Conservation (phyloP, 805 yeast genomes). For the Wickerhamiella dianesei region DNA sequence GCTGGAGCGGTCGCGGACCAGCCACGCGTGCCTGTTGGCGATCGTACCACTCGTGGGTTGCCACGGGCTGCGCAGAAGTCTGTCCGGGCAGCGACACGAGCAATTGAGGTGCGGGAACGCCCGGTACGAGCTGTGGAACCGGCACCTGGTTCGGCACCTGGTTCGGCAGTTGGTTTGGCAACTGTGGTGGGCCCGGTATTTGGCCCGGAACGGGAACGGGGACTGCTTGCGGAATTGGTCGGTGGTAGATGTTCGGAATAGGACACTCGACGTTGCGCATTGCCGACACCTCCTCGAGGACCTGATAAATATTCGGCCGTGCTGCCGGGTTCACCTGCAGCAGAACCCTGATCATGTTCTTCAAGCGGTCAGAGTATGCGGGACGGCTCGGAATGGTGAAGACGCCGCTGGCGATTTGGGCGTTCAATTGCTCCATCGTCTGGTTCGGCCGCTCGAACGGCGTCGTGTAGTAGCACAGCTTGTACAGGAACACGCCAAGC, state of each 20-base stretch:
- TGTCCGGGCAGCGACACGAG: neutral
- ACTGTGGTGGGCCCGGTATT: neutral
- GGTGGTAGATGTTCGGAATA: slow-evolving; percentile 23
- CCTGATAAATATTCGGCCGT: slow-evolving; percentile 82
- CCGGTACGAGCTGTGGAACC: too few relatives aligned
- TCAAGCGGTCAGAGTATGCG: slow-evolving; percentile 53
- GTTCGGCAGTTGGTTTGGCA: too few relatives aligned
- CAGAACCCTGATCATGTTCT: slow-evolving; percentile 63
- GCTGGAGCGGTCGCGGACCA: neutral
- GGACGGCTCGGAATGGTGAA: slow-evolving; percentile 66
- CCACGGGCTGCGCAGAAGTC: neutral
- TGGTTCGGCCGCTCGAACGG: slow-evolving; percentile 72
- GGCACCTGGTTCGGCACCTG: too few relatives aligned
- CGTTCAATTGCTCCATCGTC: slow-evolving; percentile 31
- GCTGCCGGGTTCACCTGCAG: slow-evolving; percentile 67
- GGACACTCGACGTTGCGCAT: slow-evolving; percentile 45
- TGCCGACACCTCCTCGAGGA: slow-evolving; percentile 47
- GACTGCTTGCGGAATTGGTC: neutral
- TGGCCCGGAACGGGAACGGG: neutral
- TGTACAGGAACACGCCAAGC: slow-evolving; percentile 78
- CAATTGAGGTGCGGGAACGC: too few relatives aligned
- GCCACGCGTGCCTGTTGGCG: neutral
- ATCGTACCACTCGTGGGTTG: neutral
- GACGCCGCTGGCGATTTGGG: slow-evolving; percentile 74
- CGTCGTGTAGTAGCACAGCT: slow-evolving; percentile 81